Evolutionary conservation across 208 protist species (phyloP), one percentile per base, ranked within the genome.

Genomic region (Acanthamoeba royreba): DNA sequence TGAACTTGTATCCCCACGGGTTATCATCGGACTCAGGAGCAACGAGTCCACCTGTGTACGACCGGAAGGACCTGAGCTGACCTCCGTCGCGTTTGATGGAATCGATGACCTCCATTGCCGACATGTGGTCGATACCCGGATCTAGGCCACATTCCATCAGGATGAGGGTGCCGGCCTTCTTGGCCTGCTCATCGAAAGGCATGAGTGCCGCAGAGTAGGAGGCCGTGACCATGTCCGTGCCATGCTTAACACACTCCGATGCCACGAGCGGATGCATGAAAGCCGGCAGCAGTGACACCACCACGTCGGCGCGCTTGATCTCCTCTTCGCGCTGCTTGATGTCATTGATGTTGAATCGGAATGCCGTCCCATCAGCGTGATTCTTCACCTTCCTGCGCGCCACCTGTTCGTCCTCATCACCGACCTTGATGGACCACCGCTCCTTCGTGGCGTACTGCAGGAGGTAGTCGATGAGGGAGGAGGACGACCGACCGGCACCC

Each of bases 111-210:
- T 74, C 42, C 66, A 90, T 90, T 19, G 83, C 47, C 33, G 38
- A 47, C 4, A 97, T 49, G 93, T 98, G 97, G 93, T 98, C 97
- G 45, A 97, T 97, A 45, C 97, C 97, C 55, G 97, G 97, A 81
- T 98, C 97, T 7, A 98, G 77, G 22, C 97, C 97, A 66, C 94
- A 95, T 90, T 98, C 97, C 58, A 97, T 98, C 31, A 98, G 74
- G 13, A 97, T 61, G 5, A 77, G 93, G 13, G 98, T 7, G 52
- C 93, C 95, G 0, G 31, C 86, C 25, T 83, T 66, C 35, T 92
- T 43, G 0, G 96, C 96, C 46, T 96, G 19, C 28, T 94, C 31
- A 35, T 95, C 25, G 2, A 97, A 81, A 9, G 42, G 69, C 7
- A 11, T 5, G 22, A 81, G 69, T 5, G 69, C 33, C 35, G 42